phyloP scores from a whole-genome alignment of 2,329 filamentous ascomycete genomes.

The Arthroderma uncinatum region DNA sequence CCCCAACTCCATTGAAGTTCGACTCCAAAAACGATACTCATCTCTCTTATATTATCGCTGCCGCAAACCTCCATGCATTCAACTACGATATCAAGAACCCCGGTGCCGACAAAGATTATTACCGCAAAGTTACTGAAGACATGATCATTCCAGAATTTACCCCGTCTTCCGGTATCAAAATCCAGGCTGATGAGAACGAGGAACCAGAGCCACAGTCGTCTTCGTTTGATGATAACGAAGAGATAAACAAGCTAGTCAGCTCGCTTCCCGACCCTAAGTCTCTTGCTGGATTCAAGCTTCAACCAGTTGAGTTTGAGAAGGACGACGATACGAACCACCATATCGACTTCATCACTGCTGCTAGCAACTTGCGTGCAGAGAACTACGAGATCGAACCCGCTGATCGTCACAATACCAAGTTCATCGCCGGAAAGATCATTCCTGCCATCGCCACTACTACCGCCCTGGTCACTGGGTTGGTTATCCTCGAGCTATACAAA shows the following conservation, averaged over 20 bases:
- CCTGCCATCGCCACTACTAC: slow-evolving; percentile 97
- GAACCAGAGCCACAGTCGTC: slow-evolving; percentile 62
- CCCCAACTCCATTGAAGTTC: slow-evolving; percentile 83
- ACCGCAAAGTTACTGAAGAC: slow-evolving; percentile 69
- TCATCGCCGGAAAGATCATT: slow-evolving; percentile 99
- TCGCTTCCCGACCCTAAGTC: slow-evolving; percentile 67
- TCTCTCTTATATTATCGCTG: slow-evolving; percentile 75
- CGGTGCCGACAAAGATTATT: slow-evolving; percentile 57
- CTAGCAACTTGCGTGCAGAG: slow-evolving; percentile 88
- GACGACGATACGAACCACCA: slow-evolving; percentile 96
- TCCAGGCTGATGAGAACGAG: slow-evolving; percentile 90
- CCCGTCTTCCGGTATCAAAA: slow-evolving; percentile 83
- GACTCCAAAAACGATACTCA: slow-evolving; percentile 75
- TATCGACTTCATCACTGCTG: slow-evolving; percentile 97
- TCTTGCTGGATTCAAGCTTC: slow-evolving; percentile 76
- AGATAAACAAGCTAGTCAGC: slow-evolving; percentile 59
- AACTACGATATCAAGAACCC: slow-evolving; percentile 96
- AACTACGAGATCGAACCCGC: slow-evolving; percentile 95
- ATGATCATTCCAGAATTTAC: slow-evolving; percentile 95
- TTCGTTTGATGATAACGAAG: slow-evolving; percentile 62
- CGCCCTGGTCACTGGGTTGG: slow-evolving; percentile 84
- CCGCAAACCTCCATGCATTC: slow-evolving; percentile 87
- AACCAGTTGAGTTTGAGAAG: slow-evolving; percentile 95
- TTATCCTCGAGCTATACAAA: slow-evolving; percentile 91
- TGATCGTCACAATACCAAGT: slow-evolving; percentile 96